A percentile compares a stretch with the other conserved stretches of the same genome.
phyloP scores from a whole-genome alignment of 768 basidiomycete species.

The Boletus speciosus region DNA sequence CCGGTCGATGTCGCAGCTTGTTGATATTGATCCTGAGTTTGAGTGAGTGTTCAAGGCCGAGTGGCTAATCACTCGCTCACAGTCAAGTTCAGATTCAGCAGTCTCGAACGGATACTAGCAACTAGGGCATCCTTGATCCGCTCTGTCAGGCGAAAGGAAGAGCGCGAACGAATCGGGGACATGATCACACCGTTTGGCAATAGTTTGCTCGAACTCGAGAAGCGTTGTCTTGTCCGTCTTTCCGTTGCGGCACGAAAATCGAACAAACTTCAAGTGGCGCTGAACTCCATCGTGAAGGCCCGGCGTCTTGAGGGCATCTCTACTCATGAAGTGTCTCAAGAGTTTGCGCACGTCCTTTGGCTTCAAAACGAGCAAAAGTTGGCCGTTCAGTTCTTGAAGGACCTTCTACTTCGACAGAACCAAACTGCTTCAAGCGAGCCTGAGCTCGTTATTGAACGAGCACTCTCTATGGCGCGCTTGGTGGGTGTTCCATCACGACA shows the following conservation, averaged over 20 bases:
- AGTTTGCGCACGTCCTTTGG: conserved; percentile 92
- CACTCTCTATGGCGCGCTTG: conserved; percentile 57
- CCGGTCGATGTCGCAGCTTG: conserved; percentile 41
- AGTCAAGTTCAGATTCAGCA: conserved; percentile 54
- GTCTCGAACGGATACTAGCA: conserved; percentile 74
- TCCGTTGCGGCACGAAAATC: conserved; percentile 68
- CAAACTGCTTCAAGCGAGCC: conserved; percentile 9
- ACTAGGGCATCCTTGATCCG: conserved; percentile 80
- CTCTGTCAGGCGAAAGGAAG: conserved; percentile 64
- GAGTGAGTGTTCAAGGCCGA: conserved; percentile 49
- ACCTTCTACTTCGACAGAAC: conserved; percentile 24
- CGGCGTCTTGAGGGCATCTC: conserved; percentile 51
- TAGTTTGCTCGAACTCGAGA: conserved; percentile 58
- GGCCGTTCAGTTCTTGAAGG: conserved; percentile 71
- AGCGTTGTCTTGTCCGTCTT: conserved; percentile 63
- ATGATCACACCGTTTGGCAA: conserved; percentile 52
- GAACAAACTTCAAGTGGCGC: conserved; percentile 71
- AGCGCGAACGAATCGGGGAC: conserved; percentile 73
- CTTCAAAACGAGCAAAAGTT: conserved; percentile 77
- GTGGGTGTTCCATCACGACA: conserved; percentile 38
- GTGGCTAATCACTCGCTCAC: conserved; percentile 5
- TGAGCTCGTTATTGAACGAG: conserved; percentile 28
- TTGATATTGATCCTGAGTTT: conserved; percentile 51
- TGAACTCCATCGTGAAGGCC: conserved; percentile 81
- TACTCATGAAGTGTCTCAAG: conserved; percentile 60